Conservation (phyloP, 2,329 filamentous ascomycete species). For the Alternaria sp. region DNA sequence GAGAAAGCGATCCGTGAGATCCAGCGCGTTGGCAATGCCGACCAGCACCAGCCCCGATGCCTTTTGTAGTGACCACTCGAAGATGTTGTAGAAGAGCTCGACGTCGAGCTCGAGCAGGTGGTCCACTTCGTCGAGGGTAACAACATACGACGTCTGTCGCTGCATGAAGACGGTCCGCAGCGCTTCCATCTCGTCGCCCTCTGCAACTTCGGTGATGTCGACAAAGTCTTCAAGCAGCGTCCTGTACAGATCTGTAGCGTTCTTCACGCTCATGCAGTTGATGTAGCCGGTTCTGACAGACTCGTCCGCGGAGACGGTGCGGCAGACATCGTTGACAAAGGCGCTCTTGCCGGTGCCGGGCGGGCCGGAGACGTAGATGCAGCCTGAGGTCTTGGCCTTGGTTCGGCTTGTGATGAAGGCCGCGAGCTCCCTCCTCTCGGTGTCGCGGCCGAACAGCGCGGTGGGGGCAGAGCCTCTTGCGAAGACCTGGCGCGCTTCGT, state of each 20-base stretch:
- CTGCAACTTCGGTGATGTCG: constrained; percentile 64
- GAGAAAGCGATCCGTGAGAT: constrained; percentile 92
- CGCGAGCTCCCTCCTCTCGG: constrained; percentile 68
- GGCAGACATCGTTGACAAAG: constrained; percentile 80
- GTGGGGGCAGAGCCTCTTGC: constrained; percentile 77
- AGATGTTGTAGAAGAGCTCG: constrained; percentile 89
- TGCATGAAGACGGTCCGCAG: constrained; percentile 75
- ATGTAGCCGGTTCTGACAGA: constrained; percentile 75
- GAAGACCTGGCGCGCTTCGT: constrained; percentile 85
- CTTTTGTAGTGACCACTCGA: constrained; percentile 90
- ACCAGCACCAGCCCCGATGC: constrained; percentile 82
- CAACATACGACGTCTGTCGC: constrained; percentile 69
- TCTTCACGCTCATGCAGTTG: constrained; percentile 98
- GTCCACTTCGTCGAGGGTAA: constrained; percentile 94
- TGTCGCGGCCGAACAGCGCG: constrained; percentile 78
- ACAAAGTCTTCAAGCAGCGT: constrained; percentile 75
- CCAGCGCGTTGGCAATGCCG: constrained; percentile 94
- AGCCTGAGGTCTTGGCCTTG: constrained; percentile 70
- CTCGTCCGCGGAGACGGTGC: constrained; percentile 59
- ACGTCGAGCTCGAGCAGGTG: constrained; percentile 88
- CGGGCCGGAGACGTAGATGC: constrained; percentile 92
- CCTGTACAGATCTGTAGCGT: constrained; percentile 81
- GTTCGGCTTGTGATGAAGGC: constrained; percentile 72
- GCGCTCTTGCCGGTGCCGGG: constrained; percentile 97
- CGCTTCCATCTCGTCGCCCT: constrained; percentile 70